These are phyloP conservation scores for Alternaria postmessia DNA, from an alignment of 2,329 filamentous ascomycete genomes.

Conservation along the genomic window DNA sequence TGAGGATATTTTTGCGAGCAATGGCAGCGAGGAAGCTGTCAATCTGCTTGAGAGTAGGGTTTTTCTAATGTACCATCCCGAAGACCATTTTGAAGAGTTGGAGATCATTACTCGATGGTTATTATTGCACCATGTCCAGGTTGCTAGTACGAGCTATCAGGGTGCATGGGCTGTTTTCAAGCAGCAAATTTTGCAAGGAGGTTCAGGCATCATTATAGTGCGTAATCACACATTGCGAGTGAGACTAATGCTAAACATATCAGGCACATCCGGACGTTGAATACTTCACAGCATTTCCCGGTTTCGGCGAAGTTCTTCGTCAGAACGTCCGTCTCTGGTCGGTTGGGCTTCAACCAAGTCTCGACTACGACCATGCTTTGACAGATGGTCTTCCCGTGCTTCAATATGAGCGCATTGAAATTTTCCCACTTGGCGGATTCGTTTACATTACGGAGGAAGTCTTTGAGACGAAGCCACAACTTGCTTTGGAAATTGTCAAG, in stretches of 20 bases:
- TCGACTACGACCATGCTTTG: constrained; percentile 25
- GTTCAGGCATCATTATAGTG: constrained; percentile 42
- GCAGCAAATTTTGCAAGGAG: constrained; percentile 25
- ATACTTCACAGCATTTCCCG: constrained; percentile 40
- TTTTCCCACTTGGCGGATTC: constrained; percentile 51
- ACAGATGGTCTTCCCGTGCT: constrained; percentile 20
- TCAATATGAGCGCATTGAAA: constrained; percentile 37
- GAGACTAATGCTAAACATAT: constrained; percentile 12
- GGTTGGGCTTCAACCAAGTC: constrained; percentile 38
- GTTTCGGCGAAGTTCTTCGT: constrained; percentile 44
- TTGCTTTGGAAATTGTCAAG: constrained; percentile 50
- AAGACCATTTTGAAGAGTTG: constrained; percentile 38
- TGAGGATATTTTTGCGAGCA: constrained; percentile 33
- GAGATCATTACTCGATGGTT: constrained; percentile 45
- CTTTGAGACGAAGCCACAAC: constrained; percentile 49
- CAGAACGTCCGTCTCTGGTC: constrained; percentile 44
- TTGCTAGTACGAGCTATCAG: constrained; percentile 31
- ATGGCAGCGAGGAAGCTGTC: constrained; percentile 5
- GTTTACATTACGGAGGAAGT: constrained; percentile 56
- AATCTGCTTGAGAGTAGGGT: constrained; percentile 29
- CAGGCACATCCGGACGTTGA: constrained; percentile 45
- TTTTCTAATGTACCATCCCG: constrained; percentile 40
- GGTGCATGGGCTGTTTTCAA: constrained; percentile 40
- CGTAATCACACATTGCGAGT: neutral
- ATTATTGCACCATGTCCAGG: constrained; percentile 39